These are phyloP conservation scores for Solanum chacoense DNA, from an alignment of 305 asterid species.

Conservation along the genomic window DNA sequence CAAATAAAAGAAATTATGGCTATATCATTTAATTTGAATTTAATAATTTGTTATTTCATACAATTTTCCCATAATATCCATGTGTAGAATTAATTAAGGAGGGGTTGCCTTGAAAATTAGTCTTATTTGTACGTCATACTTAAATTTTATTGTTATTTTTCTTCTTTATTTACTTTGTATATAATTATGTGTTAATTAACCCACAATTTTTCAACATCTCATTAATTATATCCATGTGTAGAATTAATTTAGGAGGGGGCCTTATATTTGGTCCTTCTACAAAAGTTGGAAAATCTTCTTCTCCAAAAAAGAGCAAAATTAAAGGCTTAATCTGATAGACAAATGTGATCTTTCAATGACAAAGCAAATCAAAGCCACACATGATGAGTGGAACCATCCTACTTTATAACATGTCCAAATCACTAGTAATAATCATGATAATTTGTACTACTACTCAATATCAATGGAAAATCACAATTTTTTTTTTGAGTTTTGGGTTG, in stretches of 20 bases:
- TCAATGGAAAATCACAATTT: neutral
- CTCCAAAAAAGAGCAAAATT: neutral
- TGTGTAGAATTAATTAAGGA: too few species aligned
- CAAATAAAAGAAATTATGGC: too few species aligned
- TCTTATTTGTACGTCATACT: neutral
- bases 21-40: too few species aligned
- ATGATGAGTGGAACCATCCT: constrained; percentile 21
- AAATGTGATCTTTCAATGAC: constrained; percentile 13
- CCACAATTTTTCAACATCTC: neutral
- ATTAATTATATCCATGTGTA: neutral
- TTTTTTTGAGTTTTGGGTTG: neutral
- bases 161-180: neutral
- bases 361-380: constrained; percentile 19
- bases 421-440: constrained; percentile 25
- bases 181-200: neutral
- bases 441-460: neutral
- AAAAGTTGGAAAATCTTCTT: neutral
- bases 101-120: neutral
- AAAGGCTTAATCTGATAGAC: neutral
- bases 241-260: neutral
- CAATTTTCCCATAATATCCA: too few species aligned
- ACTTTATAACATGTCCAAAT: constrained; percentile 13
- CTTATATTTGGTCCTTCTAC: neutral
- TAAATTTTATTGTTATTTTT: neutral
- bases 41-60: too few species aligned